A percentile compares a stretch with the other conserved stretches of the same genome.
phyloP scores from a whole-genome alignment of 139 green algal genomes.

The Marvania coccoides region DNA sequence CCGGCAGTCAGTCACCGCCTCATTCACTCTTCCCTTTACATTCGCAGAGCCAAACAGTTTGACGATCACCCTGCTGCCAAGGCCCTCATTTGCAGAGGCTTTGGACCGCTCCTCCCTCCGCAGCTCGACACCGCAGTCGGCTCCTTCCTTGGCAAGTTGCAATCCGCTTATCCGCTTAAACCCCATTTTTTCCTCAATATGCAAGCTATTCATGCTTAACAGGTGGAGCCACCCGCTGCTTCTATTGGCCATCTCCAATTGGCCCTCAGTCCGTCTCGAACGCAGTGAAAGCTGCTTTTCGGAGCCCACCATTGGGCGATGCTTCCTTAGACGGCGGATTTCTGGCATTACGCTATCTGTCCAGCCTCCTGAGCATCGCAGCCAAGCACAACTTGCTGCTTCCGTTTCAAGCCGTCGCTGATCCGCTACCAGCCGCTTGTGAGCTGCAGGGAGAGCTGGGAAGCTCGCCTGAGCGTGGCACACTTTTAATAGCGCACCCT shows the following conservation, averaged over 20 bases:
- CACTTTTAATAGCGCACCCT: conserved; percentile 13
- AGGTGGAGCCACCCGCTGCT: not conserved
- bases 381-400: conserved; percentile 7
- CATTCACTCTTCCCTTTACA: not conserved
- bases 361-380: conserved; percentile 1
- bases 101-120: not conserved
- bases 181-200: no score
- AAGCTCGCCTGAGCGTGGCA: not conserved
- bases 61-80: not conserved
- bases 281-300: not conserved
- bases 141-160: no score
- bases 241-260: not conserved
- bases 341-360: conserved; percentile 11
- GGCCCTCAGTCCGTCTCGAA: not conserved
- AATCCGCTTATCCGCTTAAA: no score
- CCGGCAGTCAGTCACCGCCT: not conserved
- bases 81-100: not conserved
- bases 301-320: not conserved
- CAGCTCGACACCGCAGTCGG: not conserved
- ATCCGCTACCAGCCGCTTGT: not conserved
- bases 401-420: no score
- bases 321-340: conserved; percentile 2
- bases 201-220: no score
- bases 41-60: not conserved
- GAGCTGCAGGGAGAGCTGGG: not conserved